Percentiles rank a stretch among this genome's conserved stretches.
Evolutionary conservation across 306 rosid genomes (phyloP).

Genomic region (Rosa persica): DNA sequence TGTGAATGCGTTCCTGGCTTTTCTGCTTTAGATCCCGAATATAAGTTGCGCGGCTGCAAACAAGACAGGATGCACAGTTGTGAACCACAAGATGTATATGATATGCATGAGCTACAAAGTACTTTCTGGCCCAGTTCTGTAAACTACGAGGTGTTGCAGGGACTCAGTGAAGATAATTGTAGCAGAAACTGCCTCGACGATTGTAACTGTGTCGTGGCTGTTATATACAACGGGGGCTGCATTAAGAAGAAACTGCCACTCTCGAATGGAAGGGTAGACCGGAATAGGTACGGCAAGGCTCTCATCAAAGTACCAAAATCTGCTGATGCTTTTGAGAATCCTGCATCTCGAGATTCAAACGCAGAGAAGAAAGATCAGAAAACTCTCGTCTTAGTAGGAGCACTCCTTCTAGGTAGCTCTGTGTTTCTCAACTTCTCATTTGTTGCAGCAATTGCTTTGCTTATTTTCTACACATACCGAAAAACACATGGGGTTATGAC

Average conservation of each 20-base stretch:
- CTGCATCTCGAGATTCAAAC: background rate
- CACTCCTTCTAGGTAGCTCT: slow-evolving; percentile 33
- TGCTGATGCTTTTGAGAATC: background rate
- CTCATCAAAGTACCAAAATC: slow-evolving; percentile 11
- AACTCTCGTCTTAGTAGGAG: slow-evolving; percentile 8
- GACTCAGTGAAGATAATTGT: background rate
- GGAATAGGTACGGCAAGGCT: background rate
- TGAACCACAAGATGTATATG: background rate
- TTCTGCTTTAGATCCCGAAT: slow-evolving; percentile 16
- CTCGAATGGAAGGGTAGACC: background rate
- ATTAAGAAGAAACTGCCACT: too few relatives aligned
- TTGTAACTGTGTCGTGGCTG: slow-evolving; percentile 16
- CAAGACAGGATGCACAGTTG: background rate
- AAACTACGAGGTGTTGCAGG: background rate
- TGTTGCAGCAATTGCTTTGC: slow-evolving; percentile 1
- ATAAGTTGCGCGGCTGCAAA: slow-evolving; percentile 24
- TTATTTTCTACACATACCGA: slow-evolving; percentile 1
- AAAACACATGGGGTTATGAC: background rate
- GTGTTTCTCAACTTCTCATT: slow-evolving; percentile 28
- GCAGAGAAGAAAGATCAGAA: background rate
- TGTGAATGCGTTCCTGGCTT: slow-evolving; percentile 32
- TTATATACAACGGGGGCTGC: too few relatives aligned
- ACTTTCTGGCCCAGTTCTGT: background rate
- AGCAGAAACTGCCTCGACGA: slow-evolving; percentile 17
- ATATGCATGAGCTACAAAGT: background rate